phyloP scores from a whole-genome alignment of 2,329 filamentous ascomycete species.

The Cadophora malorum region DNA sequence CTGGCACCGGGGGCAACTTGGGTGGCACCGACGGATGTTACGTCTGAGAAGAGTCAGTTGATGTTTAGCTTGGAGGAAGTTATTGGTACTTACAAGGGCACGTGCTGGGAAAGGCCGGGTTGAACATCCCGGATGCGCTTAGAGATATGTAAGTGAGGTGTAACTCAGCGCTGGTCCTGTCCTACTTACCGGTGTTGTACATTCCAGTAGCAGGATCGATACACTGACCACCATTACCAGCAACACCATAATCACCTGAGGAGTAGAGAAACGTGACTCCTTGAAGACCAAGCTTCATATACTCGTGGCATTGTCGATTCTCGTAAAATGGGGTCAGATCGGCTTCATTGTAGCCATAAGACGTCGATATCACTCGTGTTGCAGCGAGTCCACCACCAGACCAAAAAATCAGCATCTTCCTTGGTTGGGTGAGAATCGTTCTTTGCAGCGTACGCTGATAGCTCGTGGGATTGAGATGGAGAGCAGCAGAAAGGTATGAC shows the following conservation, averaged over 20 bases:
- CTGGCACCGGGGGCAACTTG: constrained; percentile 48
- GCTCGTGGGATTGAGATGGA: not conserved
- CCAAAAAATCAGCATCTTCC: not conserved
- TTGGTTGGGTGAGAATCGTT: not conserved
- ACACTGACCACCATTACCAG: constrained; percentile 46
- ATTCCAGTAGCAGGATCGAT: constrained; percentile 42
- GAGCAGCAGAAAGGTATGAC: not conserved
- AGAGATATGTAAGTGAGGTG: not conserved
- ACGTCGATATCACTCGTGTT: constrained; percentile 58
- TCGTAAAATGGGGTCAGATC: constrained; percentile 29
- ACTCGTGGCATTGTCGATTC: constrained; percentile 30
- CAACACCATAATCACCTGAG: constrained; percentile 34
- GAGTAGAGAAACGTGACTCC: constrained; percentile 32
- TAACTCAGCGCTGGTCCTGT: no score
- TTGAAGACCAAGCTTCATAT: constrained; percentile 32
- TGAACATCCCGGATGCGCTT: constrained; percentile 37
- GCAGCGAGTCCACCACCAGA: constrained; percentile 50
- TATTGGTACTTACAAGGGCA: constrained; percentile 58
- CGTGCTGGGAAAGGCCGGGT: constrained; percentile 65
- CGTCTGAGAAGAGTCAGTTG: constrained; percentile 43
- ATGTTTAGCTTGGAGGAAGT: not conserved
- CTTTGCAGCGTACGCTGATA: no score
- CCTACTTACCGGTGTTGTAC: constrained; percentile 30
- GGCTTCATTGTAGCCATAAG: constrained; percentile 54
- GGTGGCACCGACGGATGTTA: constrained; percentile 68